A percentile compares a stretch with the other conserved stretches of the same genome.
Conservation (phyloP, 345 rosid genomes). For the Sisymbrium irio region DNA sequence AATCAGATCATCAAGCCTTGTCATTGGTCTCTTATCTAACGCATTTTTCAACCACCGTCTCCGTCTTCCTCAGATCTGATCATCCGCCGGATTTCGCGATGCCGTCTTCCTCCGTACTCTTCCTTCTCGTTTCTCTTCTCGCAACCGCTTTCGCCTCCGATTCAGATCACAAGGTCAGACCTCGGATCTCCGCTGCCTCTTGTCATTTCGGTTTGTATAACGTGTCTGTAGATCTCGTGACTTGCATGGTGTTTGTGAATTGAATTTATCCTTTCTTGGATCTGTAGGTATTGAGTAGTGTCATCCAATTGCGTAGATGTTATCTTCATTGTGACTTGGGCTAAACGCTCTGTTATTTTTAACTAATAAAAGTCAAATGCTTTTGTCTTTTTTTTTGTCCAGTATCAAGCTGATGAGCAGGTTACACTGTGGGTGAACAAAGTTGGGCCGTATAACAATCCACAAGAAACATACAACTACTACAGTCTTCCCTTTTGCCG, state of each 20-base stretch:
- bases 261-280: background rate
- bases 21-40: background rate
- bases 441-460: conserved; percentile 98
- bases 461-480: conserved; percentile 98
- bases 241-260: conserved; percentile 24
- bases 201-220: background rate
- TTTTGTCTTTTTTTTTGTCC: conserved; percentile 32
- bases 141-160: conserved; percentile 62
- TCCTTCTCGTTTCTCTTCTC: conserved; percentile 40
- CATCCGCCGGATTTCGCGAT: conserved; percentile 49
- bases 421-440: conserved; percentile 98
- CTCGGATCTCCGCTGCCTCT: conserved; percentile 20
- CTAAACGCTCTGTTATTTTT: no score
- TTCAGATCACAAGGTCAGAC: conserved; percentile 86
- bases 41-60: conserved; percentile 15
- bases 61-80: conserved; percentile 49
- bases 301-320: background rate
- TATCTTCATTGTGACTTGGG: background rate
- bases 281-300: conserved; percentile 2
- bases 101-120: conserved; percentile 40
- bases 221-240: conserved; percentile 38
- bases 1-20: background rate
- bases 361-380: background rate
- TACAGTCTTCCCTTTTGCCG: conserved; percentile 98
- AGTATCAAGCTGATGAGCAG: conserved; percentile 79